Evolutionary conservation across 495 filamentous ascomycete species (phyloP), one percentile per base, ranked within the genome.

Genomic region (Penicillium ochrochloron): DNA sequence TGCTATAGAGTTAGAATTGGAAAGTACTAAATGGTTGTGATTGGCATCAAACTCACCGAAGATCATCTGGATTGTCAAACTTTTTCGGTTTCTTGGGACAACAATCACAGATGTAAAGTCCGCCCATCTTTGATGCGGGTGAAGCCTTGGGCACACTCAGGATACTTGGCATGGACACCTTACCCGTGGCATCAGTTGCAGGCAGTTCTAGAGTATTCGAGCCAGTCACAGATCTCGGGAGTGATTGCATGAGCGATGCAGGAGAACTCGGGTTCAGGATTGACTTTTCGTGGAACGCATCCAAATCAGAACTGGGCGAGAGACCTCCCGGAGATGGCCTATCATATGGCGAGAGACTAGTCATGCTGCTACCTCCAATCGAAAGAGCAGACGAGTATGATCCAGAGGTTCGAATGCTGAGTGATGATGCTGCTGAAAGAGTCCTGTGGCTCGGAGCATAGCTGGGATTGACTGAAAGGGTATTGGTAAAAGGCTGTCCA

Each of bases 71-170:
- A 6, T 84, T 92, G 62, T 98, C 93, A 70, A 99, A 99, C 69
- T 97, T 97, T 73, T 97, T 97, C 1, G 95, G 95, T 76, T 98
- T 99, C 77, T 99, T 98, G 1, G 94, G 95, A 80, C 95, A 99
- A 75, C 95, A 99, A 69, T 97, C 92, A 75, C 95, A 99, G 70
- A 97, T 95, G 70, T 85, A 92, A 4, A 89, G 55, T 33, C 80
- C 80, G 33, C 76, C 73, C 12, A 82, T 67, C 61, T 82, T 82
- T 1, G 76, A 60, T 4, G 59, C 66, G 14, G 63, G 27, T 4
- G 73, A 41, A 6, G 72, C 61, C 51, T 77, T 80, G 9, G 80
- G 63, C 12, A 71, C 55, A 60, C 55, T 74, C 8, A 76, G 29
- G n/a, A 61, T 67, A 3, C 71, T 65, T 27, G 73, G 76, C 33